A percentile compares a stretch with the other conserved stretches of the same genome.
Evolutionary conservation across 345 rosid genomes (phyloP).

Genomic region (Melaleuca alternifolia): DNA sequence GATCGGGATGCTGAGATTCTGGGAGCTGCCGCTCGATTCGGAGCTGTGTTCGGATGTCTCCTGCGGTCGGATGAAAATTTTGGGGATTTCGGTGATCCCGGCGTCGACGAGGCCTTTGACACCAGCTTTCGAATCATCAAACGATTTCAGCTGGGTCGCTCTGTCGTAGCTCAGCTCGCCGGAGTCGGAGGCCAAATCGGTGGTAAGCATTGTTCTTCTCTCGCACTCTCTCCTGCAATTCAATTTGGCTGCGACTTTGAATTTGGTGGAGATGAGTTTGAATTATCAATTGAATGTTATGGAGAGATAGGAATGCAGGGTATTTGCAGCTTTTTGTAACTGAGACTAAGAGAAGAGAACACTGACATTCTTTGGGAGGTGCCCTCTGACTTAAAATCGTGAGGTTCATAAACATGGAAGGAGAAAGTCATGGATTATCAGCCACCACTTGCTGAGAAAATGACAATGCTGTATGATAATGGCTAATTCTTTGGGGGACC

Average conservation of each 20-base stretch:
- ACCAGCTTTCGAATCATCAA: not conserved
- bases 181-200: not conserved
- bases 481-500: not conserved
- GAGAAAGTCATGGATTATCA: not conserved
- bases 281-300: not conserved
- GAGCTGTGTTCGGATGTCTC: not conserved
- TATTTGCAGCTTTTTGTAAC: not conserved
- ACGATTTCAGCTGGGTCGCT: not conserved
- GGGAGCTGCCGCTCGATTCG: not conserved
- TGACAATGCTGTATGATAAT: not conserved
- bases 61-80: not conserved
- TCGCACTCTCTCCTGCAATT: not conserved
- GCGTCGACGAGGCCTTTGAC: not conserved
- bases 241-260: not conserved
- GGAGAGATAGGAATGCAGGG: not conserved
- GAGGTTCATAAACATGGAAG: not conserved
- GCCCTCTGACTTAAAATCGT: not conserved
- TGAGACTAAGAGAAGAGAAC: not conserved
- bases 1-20: constrained; percentile 4
- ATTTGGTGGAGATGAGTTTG: not conserved
- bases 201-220: not conserved
- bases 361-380: not conserved
- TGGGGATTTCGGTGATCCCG: not conserved
- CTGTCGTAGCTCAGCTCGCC: not conserved
- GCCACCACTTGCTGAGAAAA: not conserved